Percentiles rank a stretch among this genome's conserved stretches.
Evolutionary conservation across 2,329 filamentous ascomycete genomes (phyloP).

Genomic region (Tolypocladium cylindrosporum): DNA sequence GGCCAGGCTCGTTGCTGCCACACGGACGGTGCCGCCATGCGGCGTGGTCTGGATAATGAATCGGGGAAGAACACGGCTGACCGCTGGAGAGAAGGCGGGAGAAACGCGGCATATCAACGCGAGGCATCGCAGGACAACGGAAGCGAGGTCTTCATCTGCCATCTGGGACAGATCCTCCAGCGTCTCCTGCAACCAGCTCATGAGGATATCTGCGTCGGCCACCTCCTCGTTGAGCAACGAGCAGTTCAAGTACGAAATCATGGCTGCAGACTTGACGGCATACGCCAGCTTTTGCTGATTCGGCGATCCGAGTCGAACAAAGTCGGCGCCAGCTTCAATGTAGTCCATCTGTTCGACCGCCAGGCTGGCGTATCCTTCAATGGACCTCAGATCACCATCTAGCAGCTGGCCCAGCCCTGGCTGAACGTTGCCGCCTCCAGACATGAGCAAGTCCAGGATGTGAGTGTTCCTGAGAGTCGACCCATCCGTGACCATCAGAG

Average conservation of each 20-base stretch:
- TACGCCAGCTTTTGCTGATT: conserved; percentile 83
- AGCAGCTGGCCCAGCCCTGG: conserved; percentile 19
- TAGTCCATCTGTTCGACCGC: conserved; percentile 76
- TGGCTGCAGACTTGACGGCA: conserved; percentile 71
- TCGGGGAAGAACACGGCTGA: conserved; percentile 71
- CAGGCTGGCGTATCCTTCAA: conserved; percentile 59
- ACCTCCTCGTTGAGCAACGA: conserved; percentile 70
- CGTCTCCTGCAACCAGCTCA: conserved; percentile 78
- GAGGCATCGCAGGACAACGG: conserved; percentile 70
- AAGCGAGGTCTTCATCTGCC: conserved; percentile 66
- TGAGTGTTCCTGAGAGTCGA: conserved; percentile 50
- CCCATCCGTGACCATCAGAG: conserved; percentile 57
- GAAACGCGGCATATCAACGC: conserved; percentile 71
- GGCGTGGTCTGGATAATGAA: conserved; percentile 81
- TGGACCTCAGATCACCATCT: conserved; percentile 43
- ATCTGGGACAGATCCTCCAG: conserved; percentile 74
- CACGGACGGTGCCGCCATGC: conserved; percentile 55
- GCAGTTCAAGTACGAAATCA: conserved; percentile 81
- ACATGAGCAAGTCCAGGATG: conserved; percentile 65
- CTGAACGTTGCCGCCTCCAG: conserved; percentile 37
- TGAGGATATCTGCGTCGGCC: conserved; percentile 67
- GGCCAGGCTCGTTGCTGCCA: conserved; percentile 79
- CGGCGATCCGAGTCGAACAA: conserved; percentile 66
- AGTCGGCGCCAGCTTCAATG: conserved; percentile 83
- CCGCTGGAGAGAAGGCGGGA: conserved; percentile 59